Evolutionary conservation across 306 rosid genomes (phyloP).

Genomic region (Trichosanthes cucumerina): DNA sequence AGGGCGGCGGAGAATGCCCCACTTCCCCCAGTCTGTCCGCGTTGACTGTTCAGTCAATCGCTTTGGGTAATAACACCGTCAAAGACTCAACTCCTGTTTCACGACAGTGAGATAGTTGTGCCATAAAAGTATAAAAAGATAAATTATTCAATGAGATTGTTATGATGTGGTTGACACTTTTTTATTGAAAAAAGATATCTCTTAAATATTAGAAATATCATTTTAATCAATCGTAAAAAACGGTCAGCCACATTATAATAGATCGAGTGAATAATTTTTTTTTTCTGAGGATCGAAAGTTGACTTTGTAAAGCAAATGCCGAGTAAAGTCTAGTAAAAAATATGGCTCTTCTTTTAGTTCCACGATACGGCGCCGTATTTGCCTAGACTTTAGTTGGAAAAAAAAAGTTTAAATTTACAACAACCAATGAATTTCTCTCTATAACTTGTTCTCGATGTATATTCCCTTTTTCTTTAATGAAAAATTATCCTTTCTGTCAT

Average conservation of each 20-base stretch:
- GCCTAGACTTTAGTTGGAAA: neutral
- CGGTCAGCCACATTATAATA: no score
- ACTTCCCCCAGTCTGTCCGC: slow-evolving; percentile 76
- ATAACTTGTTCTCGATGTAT: neutral
- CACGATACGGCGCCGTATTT: neutral
- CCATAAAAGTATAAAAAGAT: no score
- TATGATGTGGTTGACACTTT: no score
- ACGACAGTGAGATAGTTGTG: slow-evolving; percentile 52
- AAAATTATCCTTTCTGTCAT: neutral
- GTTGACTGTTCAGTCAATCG: slow-evolving; percentile 56
- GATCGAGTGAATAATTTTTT: no score
- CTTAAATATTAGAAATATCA: no score
- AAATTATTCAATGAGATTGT: no score
- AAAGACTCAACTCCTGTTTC: slow-evolving; percentile 65
- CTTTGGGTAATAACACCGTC: slow-evolving; percentile 37
- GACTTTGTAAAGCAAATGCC: neutral
- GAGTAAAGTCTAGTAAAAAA: neutral
- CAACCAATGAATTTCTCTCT: neutral
- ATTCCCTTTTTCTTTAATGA: neutral
- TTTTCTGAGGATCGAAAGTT: neutral
- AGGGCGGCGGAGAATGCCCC: slow-evolving; percentile 44
- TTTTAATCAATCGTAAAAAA: no score
- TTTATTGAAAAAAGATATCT: no score
- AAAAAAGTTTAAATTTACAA: neutral
- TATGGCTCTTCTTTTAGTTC: neutral